phyloP scores from a whole-genome alignment of 2,329 filamentous ascomycete species.

The Phaeosphaeria sp. region DNA sequence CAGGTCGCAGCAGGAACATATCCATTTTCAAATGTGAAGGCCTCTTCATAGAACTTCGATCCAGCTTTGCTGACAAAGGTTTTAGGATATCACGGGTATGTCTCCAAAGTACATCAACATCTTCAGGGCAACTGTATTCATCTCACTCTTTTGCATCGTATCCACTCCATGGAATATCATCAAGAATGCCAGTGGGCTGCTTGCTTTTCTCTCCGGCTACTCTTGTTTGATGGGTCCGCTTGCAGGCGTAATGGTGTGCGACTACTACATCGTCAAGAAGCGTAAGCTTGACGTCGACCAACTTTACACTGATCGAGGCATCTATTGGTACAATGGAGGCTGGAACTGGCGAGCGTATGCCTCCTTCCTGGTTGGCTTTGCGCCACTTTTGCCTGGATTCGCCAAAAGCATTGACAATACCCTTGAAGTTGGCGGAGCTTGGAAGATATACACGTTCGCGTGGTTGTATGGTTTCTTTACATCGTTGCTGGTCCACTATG shows the following conservation, averaged over 20 bases:
- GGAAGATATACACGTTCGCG: slow-evolving; percentile 53
- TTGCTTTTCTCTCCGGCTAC: slow-evolving; percentile 45
- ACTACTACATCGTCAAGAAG: slow-evolving; percentile 46
- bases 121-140: slow-evolving; percentile 43
- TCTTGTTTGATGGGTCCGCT: slow-evolving; percentile 47
- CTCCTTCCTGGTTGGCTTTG: slow-evolving; percentile 40
- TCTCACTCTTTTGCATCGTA: slow-evolving; percentile 43
- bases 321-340: slow-evolving; percentile 43
- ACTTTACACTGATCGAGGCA: slow-evolving; percentile 39
- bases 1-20: slow-evolving; percentile 51
- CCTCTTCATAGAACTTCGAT: neutral
- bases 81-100: slow-evolving; percentile 5
- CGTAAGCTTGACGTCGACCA: slow-evolving; percentile 43
- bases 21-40: slow-evolving; percentile 42
- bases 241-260: slow-evolving; percentile 29
- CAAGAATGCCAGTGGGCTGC: slow-evolving; percentile 43
- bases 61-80: neutral
- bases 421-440: slow-evolving; percentile 49
- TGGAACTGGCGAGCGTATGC: slow-evolving; percentile 45
- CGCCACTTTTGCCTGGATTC: slow-evolving; percentile 48
- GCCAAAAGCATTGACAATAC: slow-evolving; percentile 47
- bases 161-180: slow-evolving; percentile 48
- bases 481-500: slow-evolving; percentile 45
- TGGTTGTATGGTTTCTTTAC: slow-evolving; percentile 52
- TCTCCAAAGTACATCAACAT: slow-evolving; percentile 47